A percentile compares a stretch with the other conserved stretches of the same genome.
Evolutionary conservation across 129 eudicot species (phyloP).

Genomic region (Flaveria ramosissima): DNA sequence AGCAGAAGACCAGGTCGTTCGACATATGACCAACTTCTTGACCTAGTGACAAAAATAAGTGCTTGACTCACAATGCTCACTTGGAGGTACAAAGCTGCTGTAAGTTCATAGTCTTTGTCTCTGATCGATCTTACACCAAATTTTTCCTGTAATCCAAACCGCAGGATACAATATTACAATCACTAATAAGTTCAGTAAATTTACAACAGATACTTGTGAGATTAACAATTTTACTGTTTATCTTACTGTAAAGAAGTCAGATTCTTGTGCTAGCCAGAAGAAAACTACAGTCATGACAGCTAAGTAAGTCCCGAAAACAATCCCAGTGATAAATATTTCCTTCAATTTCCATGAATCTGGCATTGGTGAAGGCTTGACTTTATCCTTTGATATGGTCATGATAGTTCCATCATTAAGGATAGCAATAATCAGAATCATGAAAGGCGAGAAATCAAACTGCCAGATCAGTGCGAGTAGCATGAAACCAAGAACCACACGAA

Average conservation of each 20-base stretch:
- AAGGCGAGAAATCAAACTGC: constrained; percentile 85
- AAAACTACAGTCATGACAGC: constrained; percentile 86
- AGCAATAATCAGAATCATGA: constrained; percentile 86
- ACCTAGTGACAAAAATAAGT: constrained; percentile 83
- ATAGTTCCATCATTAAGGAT: constrained; percentile 89
- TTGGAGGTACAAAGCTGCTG: constrained; percentile 82
- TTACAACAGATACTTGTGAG: background rate
- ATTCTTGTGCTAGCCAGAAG: constrained; percentile 71
- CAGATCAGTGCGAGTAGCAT: constrained; percentile 83
- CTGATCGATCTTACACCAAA: constrained; percentile 61
- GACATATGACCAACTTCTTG: constrained; percentile 74
- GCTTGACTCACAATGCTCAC: constrained; percentile 93
- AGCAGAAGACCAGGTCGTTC: constrained; percentile 84
- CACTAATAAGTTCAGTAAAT: background rate
- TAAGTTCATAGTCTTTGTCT: constrained; percentile 46
- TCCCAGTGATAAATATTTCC: constrained; percentile 81
- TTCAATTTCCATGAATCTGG: constrained; percentile 89
- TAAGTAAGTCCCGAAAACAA: constrained; percentile 74
- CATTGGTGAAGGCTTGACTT: constrained; percentile 81
- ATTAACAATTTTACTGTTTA: background rate
- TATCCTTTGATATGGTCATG: constrained; percentile 90
- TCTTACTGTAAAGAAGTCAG: constrained; percentile 69
- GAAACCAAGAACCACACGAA: constrained; percentile 84
- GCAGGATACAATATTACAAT: background rate
- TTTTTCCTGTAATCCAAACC: constrained; percentile 42